phyloP scores from a whole-genome alignment of 106 monocot genomes.

The Allium sativum region DNA sequence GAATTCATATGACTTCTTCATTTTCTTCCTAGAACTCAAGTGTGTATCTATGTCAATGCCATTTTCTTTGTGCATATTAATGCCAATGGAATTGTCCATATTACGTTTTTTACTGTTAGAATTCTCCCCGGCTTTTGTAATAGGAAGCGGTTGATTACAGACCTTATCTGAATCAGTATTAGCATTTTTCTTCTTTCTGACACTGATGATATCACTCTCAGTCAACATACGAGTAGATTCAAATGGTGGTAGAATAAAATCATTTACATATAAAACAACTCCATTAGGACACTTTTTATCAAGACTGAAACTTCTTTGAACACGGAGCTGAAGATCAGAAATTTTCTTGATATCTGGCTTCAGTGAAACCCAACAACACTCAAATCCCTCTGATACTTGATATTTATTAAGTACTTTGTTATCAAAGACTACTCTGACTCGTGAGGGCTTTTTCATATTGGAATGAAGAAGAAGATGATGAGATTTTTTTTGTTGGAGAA shows the following conservation, averaged over 20 bases:
- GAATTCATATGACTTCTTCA: no score
- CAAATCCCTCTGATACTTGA: conserved; percentile 36
- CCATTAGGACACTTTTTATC: conserved; percentile 34
- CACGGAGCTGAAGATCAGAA: conserved; percentile 37
- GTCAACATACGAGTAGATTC: conserved; percentile 59
- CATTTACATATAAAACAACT: conserved; percentile 60
- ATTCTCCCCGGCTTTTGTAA: no score
- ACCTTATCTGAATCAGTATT: not conserved
- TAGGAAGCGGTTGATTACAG: no score
- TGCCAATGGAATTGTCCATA: no score
- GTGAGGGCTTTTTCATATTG: conserved; percentile 12
- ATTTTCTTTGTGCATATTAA: no score
- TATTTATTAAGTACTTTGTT: conserved; percentile 32
- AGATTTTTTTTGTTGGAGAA: not conserved
- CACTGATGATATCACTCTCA: conserved; percentile 62
- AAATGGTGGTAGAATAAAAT: conserved; percentile 62
- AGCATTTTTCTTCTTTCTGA: conserved; percentile 18
- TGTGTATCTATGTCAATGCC: no score
- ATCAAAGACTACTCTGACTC: conserved; percentile 48
- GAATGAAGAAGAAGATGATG: not conserved
- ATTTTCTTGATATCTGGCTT: conserved; percentile 37
- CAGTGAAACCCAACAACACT: conserved; percentile 55
- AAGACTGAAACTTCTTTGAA: conserved; percentile 37
- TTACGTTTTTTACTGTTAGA: no score
- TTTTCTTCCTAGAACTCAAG: no score